These are phyloP conservation scores for Paramarasmius palmivorus DNA, from an alignment of 1,284 basidiomycete species.

Conservation along the genomic window DNA sequence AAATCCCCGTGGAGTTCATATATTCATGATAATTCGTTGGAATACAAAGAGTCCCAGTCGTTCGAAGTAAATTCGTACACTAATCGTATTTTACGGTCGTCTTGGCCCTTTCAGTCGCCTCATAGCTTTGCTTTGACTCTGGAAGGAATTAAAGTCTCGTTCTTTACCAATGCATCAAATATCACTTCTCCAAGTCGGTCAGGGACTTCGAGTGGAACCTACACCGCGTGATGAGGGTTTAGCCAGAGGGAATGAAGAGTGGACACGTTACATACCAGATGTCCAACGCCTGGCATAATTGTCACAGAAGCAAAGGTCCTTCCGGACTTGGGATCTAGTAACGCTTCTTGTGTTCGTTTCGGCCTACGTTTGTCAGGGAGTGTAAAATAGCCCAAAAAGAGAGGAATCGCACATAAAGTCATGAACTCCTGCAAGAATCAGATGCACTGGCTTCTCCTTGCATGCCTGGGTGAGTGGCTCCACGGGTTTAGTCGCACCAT, in stretches of 20 bases:
- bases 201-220: slow-evolving; percentile 23
- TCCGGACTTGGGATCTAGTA: slow-evolving; percentile 44
- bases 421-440: slow-evolving; percentile 48
- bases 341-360: slow-evolving; percentile 41
- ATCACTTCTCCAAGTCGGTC: slow-evolving; percentile 20
- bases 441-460: slow-evolving; percentile 41
- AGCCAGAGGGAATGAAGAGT: background rate
- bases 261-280: slow-evolving; percentile 38
- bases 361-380: slow-evolving; percentile 31
- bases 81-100: too few species aligned
- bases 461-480: slow-evolving; percentile 41
- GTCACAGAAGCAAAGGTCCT: slow-evolving; percentile 41
- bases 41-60: too few species aligned
- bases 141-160: background rate
- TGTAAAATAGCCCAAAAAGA: slow-evolving; percentile 7
- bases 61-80: too few species aligned
- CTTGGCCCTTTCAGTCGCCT: background rate
- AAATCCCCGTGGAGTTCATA: too few species aligned
- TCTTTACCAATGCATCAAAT: slow-evolving; percentile 11
- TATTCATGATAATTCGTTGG: too few species aligned
- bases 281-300: slow-evolving; percentile 42
- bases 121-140: background rate
- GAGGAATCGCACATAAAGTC: slow-evolving; percentile 47
- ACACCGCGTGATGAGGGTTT: background rate
- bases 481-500: slow-evolving; percentile 51